These are phyloP conservation scores for Lipomyces sp. DNA, from an alignment of 805 yeast genomes.

Conservation along the genomic window DNA sequence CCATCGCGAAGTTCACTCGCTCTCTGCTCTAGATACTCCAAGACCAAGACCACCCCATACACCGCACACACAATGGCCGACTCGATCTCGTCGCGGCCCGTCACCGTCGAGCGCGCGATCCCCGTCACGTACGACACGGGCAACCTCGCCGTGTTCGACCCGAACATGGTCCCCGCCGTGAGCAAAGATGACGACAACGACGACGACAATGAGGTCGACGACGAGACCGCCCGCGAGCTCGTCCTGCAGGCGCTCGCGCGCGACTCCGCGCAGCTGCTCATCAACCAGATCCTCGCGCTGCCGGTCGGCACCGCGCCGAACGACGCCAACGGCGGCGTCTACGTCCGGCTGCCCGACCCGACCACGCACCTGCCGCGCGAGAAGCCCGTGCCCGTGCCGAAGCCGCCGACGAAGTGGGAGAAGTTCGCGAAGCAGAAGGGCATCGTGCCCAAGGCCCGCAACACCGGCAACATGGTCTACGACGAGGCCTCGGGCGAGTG, in stretches of 20 bases:
- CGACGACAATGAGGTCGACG: no score
- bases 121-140: conserved; percentile 90
- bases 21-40: no score
- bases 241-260: conserved; percentile 67
- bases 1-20: no score
- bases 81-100: conserved; percentile 47
- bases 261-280: conserved; percentile 87
- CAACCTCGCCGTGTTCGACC: conserved; percentile 82
- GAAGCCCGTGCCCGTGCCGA: conserved; percentile 89
- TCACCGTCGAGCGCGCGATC: conserved; percentile 84
- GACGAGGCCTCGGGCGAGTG: conserved; percentile 90
- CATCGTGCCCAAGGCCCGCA: conserved; percentile 75
- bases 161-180: conserved; percentile 73
- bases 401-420: conserved; percentile 95
- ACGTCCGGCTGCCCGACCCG: conserved; percentile 82
- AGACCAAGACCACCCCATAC: background rate
- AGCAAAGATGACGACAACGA: conserved; percentile 43
- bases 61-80: no score
- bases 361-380: conserved; percentile 84
- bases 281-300: conserved; percentile 84
- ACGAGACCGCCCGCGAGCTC: conserved; percentile 58
- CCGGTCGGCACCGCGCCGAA: conserved; percentile 66
- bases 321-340: conserved; percentile 64
- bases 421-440: conserved; percentile 94
- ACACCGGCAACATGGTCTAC: conserved; percentile 80